Conservation (phyloP, 306 rosid genomes). For the Cucumis melo region DNA sequence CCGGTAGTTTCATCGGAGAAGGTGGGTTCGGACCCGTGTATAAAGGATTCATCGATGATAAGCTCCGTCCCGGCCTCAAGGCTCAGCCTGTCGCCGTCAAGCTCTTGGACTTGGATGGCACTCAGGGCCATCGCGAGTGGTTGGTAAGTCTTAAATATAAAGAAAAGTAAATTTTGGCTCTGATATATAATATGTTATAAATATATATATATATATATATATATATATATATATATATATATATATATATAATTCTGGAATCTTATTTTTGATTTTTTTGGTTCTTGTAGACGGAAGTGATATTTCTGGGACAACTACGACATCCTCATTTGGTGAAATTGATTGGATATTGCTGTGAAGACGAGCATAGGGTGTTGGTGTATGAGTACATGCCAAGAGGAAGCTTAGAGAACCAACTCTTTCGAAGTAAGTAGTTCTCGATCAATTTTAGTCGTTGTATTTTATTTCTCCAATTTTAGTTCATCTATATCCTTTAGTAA, state of each 20-base stretch:
- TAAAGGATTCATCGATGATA: slow-evolving; percentile 88
- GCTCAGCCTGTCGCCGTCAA: slow-evolving; percentile 94
- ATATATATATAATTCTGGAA: background rate
- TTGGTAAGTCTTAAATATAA: slow-evolving; percentile 40
- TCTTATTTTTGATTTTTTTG: background rate
- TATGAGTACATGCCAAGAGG: slow-evolving; percentile 95
- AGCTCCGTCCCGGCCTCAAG: slow-evolving; percentile 50
- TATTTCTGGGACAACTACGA: slow-evolving; percentile 76
- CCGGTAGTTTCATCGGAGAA: slow-evolving; percentile 68
- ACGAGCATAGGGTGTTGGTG: slow-evolving; percentile 66
- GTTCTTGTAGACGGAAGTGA: slow-evolving; percentile 68
- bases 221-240: too few relatives aligned
- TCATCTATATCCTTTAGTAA: too few relatives aligned
- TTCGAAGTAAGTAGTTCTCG: slow-evolving; percentile 45
- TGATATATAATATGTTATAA: too few relatives aligned
- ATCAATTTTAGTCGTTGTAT: background rate
- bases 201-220: too few relatives aligned
- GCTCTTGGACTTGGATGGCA: slow-evolving; percentile 73
- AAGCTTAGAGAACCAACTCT: slow-evolving; percentile 86
- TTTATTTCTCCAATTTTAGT: too few relatives aligned
- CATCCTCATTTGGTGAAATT: slow-evolving; percentile 78
- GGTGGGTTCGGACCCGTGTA: slow-evolving; percentile 99
- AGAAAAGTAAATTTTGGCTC: background rate
- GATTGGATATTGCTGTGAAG: slow-evolving; percentile 92
- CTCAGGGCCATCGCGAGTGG: slow-evolving; percentile 97